phyloP scores from a whole-genome alignment of 2,329 filamentous ascomycete species.

The Botryosphaeria dothidea region DNA sequence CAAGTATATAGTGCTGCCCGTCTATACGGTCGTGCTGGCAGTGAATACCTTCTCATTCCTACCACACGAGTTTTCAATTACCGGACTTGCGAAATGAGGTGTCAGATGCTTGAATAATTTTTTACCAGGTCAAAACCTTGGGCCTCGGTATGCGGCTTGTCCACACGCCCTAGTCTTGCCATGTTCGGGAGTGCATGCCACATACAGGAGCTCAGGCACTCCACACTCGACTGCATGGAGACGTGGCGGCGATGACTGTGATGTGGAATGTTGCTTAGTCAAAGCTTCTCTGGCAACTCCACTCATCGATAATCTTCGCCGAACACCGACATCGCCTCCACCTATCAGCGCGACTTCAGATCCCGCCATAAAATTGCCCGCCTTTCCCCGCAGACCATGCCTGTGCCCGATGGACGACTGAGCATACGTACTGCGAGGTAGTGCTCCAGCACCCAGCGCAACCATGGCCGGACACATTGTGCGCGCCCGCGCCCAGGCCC shows the following conservation, averaged over 20 bases:
- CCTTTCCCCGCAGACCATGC: not conserved
- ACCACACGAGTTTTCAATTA: not conserved
- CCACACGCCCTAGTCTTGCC: not conserved
- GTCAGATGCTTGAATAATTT: not conserved
- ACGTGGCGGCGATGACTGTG: not conserved
- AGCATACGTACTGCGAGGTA: not conserved
- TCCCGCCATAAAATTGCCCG: not conserved
- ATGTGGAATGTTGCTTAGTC: not conserved
- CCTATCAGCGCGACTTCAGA: conserved; percentile 6
- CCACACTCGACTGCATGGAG: not conserved
- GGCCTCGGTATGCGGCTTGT: not conserved
- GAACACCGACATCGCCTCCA: not conserved
- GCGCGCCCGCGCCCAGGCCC: conserved; percentile 9
- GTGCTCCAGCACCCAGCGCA: not conserved
- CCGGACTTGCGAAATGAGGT: not conserved
- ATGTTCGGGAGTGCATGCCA: not conserved
- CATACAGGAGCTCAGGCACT: not conserved
- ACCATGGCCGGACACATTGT: conserved; percentile 15
- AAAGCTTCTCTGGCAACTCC: not conserved
- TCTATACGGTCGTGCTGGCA: no score
- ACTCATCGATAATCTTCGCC: not conserved
- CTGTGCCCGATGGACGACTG: conserved; percentile 1
- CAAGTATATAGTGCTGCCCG: no score
- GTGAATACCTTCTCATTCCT: no score
- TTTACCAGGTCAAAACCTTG: not conserved